Evolutionary conservation across 176 grass and related monocot species (phyloP).

Genomic region (Typha latifolia): DNA sequence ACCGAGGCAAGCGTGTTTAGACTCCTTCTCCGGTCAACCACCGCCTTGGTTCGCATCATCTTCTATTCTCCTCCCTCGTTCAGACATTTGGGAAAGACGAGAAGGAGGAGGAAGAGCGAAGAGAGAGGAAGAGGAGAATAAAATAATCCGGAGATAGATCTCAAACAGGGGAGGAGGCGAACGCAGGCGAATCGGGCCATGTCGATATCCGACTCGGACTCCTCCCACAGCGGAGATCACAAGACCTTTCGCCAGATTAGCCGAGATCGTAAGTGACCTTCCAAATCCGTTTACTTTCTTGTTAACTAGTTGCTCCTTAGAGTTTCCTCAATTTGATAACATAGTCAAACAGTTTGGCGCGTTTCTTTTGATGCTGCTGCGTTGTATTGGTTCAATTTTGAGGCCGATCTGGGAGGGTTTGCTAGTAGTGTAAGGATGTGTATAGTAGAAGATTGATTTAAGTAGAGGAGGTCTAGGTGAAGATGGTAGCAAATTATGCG

Average conservation of each 20-base stretch:
- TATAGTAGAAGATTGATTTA: no score
- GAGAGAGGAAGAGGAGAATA: background rate
- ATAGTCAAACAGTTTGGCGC: no score
- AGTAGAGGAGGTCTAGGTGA: no score
- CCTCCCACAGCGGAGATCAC: constrained; percentile 51
- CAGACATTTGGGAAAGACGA: background rate
- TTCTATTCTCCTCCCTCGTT: background rate
- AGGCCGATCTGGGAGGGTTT: no score
- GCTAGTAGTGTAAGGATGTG: no score
- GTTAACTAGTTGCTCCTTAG: background rate
- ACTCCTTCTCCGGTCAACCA: background rate
- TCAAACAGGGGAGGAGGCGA: background rate
- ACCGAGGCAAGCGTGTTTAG: background rate
- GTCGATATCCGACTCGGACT: constrained; percentile 71
- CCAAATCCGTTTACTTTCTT: background rate
- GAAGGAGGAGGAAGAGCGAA: background rate
- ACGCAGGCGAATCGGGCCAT: constrained; percentile 27
- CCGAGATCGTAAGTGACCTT: constrained; percentile 52
- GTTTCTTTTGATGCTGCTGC: no score
- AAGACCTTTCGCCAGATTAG: constrained; percentile 75
- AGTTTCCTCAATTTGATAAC: background rate
- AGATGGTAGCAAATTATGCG: no score
- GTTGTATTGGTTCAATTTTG: no score
- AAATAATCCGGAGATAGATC: background rate
- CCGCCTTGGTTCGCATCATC: background rate